Conservation (phyloP, 805 yeast genomes). For the Suhomyces sp. region DNA sequence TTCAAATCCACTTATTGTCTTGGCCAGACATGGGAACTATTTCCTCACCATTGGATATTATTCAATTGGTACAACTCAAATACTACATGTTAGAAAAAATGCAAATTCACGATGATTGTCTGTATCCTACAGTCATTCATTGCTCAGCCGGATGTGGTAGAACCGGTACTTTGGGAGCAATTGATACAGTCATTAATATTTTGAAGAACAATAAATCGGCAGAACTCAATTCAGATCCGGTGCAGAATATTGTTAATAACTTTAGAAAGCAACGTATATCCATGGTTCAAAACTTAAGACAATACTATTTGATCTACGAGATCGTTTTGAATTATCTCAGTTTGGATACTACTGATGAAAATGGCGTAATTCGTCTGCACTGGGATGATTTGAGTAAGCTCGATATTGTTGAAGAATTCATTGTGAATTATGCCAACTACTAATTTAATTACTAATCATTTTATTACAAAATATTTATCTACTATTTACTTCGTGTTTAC, state of each 20-base stretch:
- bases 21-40: constrained; percentile 86
- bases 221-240: constrained; percentile 35
- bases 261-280: constrained; percentile 54
- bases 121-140: constrained; percentile 43
- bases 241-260: constrained; percentile 45
- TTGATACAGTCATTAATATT: constrained; percentile 28
- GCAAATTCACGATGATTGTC: constrained; percentile 1
- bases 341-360: neutral
- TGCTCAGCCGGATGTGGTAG: constrained; percentile 34
- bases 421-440: neutral
- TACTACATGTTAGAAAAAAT: constrained; percentile 13
- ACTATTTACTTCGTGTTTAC: too few relatives aligned
- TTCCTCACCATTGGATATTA: constrained; percentile 53
- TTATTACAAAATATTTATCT: too few relatives aligned
- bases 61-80: constrained; percentile 43
- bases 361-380: neutral
- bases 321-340: constrained; percentile 22
- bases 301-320: constrained; percentile 53
- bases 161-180: constrained; percentile 29
- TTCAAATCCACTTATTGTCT: constrained; percentile 72
- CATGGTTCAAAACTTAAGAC: constrained; percentile 59
- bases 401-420: constrained; percentile 12
- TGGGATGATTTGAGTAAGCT: constrained; percentile 11
- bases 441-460: too few relatives aligned
- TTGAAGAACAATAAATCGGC: constrained; percentile 14